Base-by-base conservation (phyloP, 257 asterid genomes). In the Sherardia arvensis region DNA sequence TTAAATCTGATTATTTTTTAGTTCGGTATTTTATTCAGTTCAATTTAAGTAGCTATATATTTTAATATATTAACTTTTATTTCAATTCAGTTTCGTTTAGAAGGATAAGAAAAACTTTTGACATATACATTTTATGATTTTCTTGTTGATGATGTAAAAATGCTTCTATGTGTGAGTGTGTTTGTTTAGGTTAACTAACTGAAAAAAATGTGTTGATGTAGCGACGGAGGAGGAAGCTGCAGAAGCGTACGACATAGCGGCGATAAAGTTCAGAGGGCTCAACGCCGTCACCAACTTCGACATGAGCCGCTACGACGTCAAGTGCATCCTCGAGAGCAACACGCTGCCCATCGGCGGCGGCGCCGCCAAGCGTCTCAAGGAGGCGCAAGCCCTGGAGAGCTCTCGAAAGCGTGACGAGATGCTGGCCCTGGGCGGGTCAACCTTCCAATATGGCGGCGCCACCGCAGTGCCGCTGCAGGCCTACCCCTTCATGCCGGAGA, bases 221-320 rank as follows among this genome's bases (percentile, higher is more conserved):
- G 96, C 92, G 73, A 91, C 95, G 0, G 96, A 88, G 66, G 98
- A 87, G 56, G 98, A 91, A 83, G 98, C 98, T 0, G 98, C 98
- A 2, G 98, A 91, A 66, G 98, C 98, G 6, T 91, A 91, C 60
- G 98, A 91, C 73, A 77, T 91, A 0, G 97, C 97, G 3, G 97
- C 97, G 7, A 83, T 90, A 62, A 90, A 90, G 60, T 90, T 90
- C 83, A 66, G 97, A 33, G 97, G 97, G 4, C 88, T 88, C 0
- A 88, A 65, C 36, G 98, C 98, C 0, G 96, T 91, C 0, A 91
- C 96, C 1, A 91, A 91, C 67, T 91, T 91, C 32, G 98, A 91
- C 73, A 91, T 91, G 86, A 84, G 67, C 72, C 98, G 98, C 1
- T 91, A 91, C 61, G 98, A 91, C 5, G 98, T 88, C 8, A 91